Percentiles rank a stretch among this genome's conserved stretches.
phyloP scores from a whole-genome alignment of 169 alveolate species.

The Cyclospora cayetanensis region DNA sequence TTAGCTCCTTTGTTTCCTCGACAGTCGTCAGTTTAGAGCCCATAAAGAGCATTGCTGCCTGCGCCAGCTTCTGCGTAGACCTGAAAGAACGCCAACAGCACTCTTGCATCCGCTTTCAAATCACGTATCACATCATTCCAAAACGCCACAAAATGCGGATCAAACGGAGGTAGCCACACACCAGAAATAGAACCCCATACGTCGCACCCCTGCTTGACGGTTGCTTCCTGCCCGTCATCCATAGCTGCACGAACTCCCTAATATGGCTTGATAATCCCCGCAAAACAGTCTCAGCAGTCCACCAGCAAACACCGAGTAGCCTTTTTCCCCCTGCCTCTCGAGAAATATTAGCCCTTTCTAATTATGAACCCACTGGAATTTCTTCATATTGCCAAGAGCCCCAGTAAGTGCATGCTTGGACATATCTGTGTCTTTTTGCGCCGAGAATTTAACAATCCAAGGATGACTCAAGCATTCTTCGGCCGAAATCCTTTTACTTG shows the following conservation, averaged over 20 bases:
- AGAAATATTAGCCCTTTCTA: background rate
- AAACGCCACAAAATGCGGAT: too few species aligned
- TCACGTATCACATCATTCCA: too few species aligned
- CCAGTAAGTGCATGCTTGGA: slow-evolving; percentile 81
- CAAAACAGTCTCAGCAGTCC: background rate
- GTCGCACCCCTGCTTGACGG: too few species aligned
- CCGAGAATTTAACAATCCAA: slow-evolving; percentile 87
- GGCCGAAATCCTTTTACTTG: slow-evolving; percentile 90
- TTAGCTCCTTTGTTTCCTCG: slow-evolving; percentile 89
- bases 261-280: too few species aligned
- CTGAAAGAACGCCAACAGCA: slow-evolving; percentile 62
- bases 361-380: slow-evolving; percentile 82
- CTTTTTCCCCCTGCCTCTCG: background rate
- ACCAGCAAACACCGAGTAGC: background rate
- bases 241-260: too few species aligned
- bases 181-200: too few species aligned
- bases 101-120: too few species aligned
- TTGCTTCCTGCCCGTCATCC: too few species aligned
- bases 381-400: slow-evolving; percentile 86
- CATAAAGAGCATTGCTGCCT: slow-evolving; percentile 88
- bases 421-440: slow-evolving; percentile 76
- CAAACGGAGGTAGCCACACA: too few species aligned
- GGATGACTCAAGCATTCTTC: slow-evolving; percentile 90
- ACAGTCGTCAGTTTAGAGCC: slow-evolving; percentile 88
- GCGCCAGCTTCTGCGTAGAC: slow-evolving; percentile 85